Evolutionary conservation across 1,139 yeast genomes (phyloP).

Genomic region (Zygotorulaspora mrakii): DNA sequence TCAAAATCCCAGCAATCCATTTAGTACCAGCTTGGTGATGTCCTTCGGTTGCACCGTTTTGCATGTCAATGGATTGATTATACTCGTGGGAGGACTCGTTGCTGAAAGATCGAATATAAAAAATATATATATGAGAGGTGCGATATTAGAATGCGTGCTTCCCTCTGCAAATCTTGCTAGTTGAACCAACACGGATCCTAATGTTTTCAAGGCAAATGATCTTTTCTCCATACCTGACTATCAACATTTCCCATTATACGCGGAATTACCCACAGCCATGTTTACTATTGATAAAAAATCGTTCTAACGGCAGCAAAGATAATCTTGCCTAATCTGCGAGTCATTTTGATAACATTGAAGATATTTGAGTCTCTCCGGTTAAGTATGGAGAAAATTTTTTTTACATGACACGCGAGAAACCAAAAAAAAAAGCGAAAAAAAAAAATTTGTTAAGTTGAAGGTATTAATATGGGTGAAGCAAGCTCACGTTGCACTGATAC

Average conservation of each 20-base stretch:
- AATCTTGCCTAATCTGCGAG: slow-evolving; percentile 1
- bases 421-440: slow-evolving; percentile 7
- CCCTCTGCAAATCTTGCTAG: slow-evolving; percentile 24
- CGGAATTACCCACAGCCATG: too few species aligned
- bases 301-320: too few species aligned
- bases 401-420: slow-evolving; percentile 12
- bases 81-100: slow-evolving; percentile 27
- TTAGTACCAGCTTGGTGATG: slow-evolving; percentile 11
- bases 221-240: too few species aligned
- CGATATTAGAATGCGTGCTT: slow-evolving; percentile 25
- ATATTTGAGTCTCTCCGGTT: slow-evolving; percentile 2
- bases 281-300: too few species aligned
- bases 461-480: too few species aligned
- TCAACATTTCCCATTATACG: too few species aligned
- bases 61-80: slow-evolving; percentile 25
- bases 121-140: slow-evolving; percentile 25
- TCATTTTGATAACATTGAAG: not conserved
- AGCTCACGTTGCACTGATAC: too few species aligned
- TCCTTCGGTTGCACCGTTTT: slow-evolving; percentile 20
- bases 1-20: slow-evolving; percentile 5
- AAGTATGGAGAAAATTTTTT: slow-evolving; percentile 9
- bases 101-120: slow-evolving; percentile 15
- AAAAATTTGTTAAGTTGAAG: slow-evolving; percentile 2
- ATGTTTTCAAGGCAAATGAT: too few species aligned
- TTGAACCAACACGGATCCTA: slow-evolving; percentile 4